These are phyloP conservation scores for Verticillium nubilum DNA, from an alignment of 2,329 filamentous ascomycete species.

Conservation along the genomic window DNA sequence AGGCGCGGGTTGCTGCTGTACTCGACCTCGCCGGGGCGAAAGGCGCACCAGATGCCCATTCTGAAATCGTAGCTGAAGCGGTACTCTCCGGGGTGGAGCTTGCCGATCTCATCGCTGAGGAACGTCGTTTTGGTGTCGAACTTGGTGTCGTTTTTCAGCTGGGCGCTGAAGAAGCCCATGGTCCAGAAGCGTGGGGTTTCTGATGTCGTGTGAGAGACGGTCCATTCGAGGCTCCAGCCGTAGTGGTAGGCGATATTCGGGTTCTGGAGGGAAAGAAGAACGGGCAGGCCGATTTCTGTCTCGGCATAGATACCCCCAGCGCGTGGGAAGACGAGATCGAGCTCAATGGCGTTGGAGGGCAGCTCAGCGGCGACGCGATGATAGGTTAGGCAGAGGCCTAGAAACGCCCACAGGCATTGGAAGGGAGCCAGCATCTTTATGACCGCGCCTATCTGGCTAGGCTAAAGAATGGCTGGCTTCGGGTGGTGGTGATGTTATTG, in stretches of 20 bases:
- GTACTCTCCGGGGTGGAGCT: slow-evolving; percentile 10
- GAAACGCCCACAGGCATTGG: not conserved
- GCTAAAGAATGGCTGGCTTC: too few relatives aligned
- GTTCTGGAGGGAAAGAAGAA: slow-evolving; percentile 11
- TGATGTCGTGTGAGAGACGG: slow-evolving; percentile 7
- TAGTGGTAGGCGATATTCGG: slow-evolving; percentile 10
- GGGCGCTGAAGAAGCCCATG: slow-evolving; percentile 5
- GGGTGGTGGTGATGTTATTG: too few relatives aligned
- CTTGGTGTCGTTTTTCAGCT: slow-evolving; percentile 7
- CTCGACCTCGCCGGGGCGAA: slow-evolving; percentile 9
- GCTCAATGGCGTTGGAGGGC: slow-evolving; percentile 10
- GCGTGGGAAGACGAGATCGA: slow-evolving; percentile 11
- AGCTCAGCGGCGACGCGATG: slow-evolving; percentile 2
- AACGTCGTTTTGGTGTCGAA: slow-evolving; percentile 5
- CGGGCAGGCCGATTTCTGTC: slow-evolving; percentile 8
- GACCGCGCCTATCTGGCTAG: not conserved
- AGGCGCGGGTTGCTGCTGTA: slow-evolving; percentile 9
- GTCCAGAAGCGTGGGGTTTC: not conserved
- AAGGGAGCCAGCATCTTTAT: not conserved
- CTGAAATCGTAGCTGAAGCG: slow-evolving; percentile 9
- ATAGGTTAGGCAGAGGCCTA: not conserved
- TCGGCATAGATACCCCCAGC: slow-evolving; percentile 8
- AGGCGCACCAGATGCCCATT: slow-evolving; percentile 9
- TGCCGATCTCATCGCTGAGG: not conserved
- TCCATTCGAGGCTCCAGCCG: slow-evolving; percentile 10